Conservation (phyloP, 768 basidiomycete species). For the Termitomyces heimii region DNA sequence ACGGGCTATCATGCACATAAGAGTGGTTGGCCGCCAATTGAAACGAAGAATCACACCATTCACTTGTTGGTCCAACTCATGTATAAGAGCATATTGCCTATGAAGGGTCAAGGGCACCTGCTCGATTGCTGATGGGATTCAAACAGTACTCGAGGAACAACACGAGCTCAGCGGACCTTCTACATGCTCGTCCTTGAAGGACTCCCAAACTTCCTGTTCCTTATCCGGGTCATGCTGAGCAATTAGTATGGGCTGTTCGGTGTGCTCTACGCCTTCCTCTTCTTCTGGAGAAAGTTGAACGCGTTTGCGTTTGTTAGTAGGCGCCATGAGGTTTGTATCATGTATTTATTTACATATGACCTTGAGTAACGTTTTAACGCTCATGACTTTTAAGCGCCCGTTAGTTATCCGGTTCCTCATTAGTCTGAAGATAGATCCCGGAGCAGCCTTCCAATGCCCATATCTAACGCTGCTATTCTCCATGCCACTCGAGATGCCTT, state of each 20-base stretch:
- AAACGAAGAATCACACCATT: constrained; percentile 32
- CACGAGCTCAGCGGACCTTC: constrained; percentile 48
- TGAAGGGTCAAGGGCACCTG: constrained; percentile 73
- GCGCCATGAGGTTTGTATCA: constrained; percentile 6
- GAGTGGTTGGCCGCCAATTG: constrained; percentile 7
- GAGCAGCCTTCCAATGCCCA: neutral
- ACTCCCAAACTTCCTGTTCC: constrained; percentile 66
- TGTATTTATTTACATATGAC: neutral
- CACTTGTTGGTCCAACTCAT: constrained; percentile 67
- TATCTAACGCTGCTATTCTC: neutral
- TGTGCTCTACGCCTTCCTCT: constrained; percentile 19
- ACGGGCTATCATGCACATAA: constrained; percentile 25
- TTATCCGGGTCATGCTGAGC: constrained; percentile 29
- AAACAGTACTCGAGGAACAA: neutral
- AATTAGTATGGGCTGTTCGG: constrained; percentile 11
- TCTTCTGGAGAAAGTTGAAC: constrained; percentile 32
- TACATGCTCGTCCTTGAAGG: constrained; percentile 73
- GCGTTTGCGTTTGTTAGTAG: constrained; percentile 43
- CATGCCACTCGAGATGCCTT: constrained; percentile 14
- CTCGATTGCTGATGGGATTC: constrained; percentile 51
- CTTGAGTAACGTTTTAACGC: neutral
- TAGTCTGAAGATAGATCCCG: neutral
- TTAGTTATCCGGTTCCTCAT: constrained; percentile 7
- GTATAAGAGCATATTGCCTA: constrained; percentile 62
- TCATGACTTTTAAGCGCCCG: neutral